These are phyloP conservation scores for Geotrichum fermentans DNA, from an alignment of 1,139 yeast species.

Conservation along the genomic window DNA sequence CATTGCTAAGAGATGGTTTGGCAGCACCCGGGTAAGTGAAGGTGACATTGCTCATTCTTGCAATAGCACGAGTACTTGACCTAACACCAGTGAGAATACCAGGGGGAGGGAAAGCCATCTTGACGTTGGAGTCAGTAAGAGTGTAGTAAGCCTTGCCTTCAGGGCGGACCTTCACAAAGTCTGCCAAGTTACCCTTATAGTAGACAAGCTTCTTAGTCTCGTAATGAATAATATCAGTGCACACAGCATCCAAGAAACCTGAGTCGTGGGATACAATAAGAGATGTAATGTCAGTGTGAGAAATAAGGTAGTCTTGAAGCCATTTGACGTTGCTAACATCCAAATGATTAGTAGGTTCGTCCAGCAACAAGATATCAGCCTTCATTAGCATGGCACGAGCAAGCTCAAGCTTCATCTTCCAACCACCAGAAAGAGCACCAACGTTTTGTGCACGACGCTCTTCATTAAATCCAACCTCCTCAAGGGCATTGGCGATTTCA, in stretches of 20 bases:
- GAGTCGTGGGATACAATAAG: constrained; percentile 97
- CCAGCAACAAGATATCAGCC: constrained; percentile 83
- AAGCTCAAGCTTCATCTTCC: constrained; percentile 91
- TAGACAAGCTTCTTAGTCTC: constrained; percentile 92
- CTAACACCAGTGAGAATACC: constrained; percentile 95
- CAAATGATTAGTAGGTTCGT: constrained; percentile 71
- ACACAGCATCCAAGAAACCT: constrained; percentile 90
- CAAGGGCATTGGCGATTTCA: constrained; percentile 72
- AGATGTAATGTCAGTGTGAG: constrained; percentile 84
- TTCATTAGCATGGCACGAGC: constrained; percentile 98
- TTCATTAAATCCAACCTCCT: constrained; percentile 84
- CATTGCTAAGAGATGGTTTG: constrained; percentile 74
- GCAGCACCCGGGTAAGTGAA: constrained; percentile 86
- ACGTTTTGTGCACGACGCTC: constrained; percentile 85
- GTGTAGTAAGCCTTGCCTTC: constrained; percentile 96
- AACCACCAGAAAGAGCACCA: constrained; percentile 93
- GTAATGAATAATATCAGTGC: constrained; percentile 95
- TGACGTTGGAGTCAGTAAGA: constrained; percentile 85
- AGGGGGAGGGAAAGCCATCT: constrained; percentile 99
- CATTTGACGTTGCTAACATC: constrained; percentile 92
- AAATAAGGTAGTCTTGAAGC: constrained; percentile 78
- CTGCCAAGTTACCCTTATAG: constrained; percentile 93
- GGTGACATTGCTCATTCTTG: constrained; percentile 79
- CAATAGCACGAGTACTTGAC: constrained; percentile 92
- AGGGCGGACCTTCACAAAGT: constrained; percentile 85